These are phyloP conservation scores for Debaryomycetaceae sp. DNA, from an alignment of 1,139 yeast species.

Conservation along the genomic window DNA sequence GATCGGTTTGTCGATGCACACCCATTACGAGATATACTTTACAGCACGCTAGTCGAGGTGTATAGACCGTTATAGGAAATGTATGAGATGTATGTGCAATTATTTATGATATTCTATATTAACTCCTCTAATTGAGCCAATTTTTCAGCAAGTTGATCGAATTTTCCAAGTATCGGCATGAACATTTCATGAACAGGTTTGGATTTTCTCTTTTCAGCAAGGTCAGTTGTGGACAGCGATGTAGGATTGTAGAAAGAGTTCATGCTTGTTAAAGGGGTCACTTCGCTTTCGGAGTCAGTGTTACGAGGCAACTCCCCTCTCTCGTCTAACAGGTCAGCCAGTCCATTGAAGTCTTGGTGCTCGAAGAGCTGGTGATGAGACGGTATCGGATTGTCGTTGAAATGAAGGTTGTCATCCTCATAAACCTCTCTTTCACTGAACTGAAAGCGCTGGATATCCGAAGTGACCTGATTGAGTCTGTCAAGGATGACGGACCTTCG, in stretches of 20 bases:
- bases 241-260: conserved; percentile 24
- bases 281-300: conserved; percentile 10
- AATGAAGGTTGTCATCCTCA: conserved; percentile 12
- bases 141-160: conserved; percentile 44
- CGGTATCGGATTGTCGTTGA: neutral
- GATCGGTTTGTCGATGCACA: neutral
- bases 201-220: conserved; percentile 22
- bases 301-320: conserved; percentile 8
- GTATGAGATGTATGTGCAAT: neutral
- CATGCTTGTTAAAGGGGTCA: conserved; percentile 41
- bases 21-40: neutral
- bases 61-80: neutral
- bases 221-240: conserved; percentile 3
- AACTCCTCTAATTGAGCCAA: conserved; percentile 40
- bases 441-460: conserved; percentile 26
- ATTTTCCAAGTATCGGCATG: conserved; percentile 42
- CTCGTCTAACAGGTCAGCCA: conserved; percentile 5
- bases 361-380: neutral
- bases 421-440: conserved; percentile 2
- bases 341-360: neutral
- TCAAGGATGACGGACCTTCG: conserved; percentile 40
- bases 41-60: neutral
- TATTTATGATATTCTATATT: neutral
- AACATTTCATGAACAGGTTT: conserved; percentile 46
- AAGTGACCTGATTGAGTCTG: conserved; percentile 37